Base-by-base conservation (phyloP, 2,329 filamentous ascomycete genomes). In the Didymellaceae sp. region DNA sequence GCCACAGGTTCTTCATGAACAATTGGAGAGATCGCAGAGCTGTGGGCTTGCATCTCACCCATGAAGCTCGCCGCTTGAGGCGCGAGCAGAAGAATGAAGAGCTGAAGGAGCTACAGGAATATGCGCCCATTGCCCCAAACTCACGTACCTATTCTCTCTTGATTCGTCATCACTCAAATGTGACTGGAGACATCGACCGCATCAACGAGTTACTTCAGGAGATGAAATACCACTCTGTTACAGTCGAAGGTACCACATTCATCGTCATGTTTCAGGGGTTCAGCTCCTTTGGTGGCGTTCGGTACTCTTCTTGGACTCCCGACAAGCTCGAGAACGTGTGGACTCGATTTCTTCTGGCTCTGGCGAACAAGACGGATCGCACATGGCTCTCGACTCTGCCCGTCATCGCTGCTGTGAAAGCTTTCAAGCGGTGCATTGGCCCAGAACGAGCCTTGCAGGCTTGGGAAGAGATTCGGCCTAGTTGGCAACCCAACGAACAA, bases 231-330 rank as follows among this genome's bases (percentile, higher is more conserved):
- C 86, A 66, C 25, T 75, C 80, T 3, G 78, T 96, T 3, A 83
- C 85, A 0, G 76, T 93, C 13, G 85, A 93, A 54, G 88, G 88
- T 5, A 82, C 87, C 49, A 82, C 96, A 18, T 97, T 93, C 65
- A 78, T 94, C 28, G 81, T 88, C 6, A 78, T 97, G 3, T 89
- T 97, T 74, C 87, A 90, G 62, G 91, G 89, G 0, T 99, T 97
- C 67, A 80, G 82, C 24, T 72, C 77, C 2, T 87, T 96, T 65
- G 93, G 92, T 9, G 86, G 85, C 20, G 73, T 80, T 14, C 75
- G 78, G 18, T 77, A 86, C 56, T 86, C 86, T 0, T 80, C 84
- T 10, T 99, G 94, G 93, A 90, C 84, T 21, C 76, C 78, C 22
- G 74, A 81, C 57, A 82, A 85, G n/a, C 81, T 97, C 2, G 80